Conservation (phyloP, 2,329 filamentous ascomycete species). For the Colletotrichum orchidophilum region DNA sequence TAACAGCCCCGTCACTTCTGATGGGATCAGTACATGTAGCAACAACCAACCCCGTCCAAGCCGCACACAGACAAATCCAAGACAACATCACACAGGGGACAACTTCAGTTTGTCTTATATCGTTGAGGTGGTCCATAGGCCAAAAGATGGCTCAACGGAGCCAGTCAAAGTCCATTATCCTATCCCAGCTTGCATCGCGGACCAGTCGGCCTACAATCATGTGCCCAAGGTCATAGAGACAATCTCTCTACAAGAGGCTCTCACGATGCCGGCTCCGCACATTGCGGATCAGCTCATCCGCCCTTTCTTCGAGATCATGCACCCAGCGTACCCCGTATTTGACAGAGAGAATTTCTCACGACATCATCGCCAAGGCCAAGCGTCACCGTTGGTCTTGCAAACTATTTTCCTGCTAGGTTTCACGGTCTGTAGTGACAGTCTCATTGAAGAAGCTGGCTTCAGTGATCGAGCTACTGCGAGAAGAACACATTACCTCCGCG, state of each 20-base stretch:
- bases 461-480: constrained; percentile 6
- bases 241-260: not conserved
- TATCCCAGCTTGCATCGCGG: constrained; percentile 6
- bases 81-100: not conserved
- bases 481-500: constrained; percentile 11
- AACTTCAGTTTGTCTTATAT: not conserved
- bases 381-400: constrained; percentile 4
- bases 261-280: not conserved
- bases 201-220: not conserved
- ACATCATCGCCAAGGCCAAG: constrained; percentile 1
- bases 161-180: constrained; percentile 15
- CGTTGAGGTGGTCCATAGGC: constrained; percentile 14
- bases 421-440: constrained; percentile 12
- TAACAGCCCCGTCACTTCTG: not conserved
- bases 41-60: not conserved
- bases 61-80: not conserved
- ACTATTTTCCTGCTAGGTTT: constrained; percentile 6
- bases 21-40: not conserved
- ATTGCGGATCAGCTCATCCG: not conserved
- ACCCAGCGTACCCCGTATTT: constrained; percentile 2
- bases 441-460: constrained; percentile 14
- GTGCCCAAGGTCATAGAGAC: not conserved
- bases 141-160: not conserved
- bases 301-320: not conserved
- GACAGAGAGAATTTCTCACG: not conserved